These are phyloP conservation scores for Bacidia gigantensis DNA, from an alignment of 495 filamentous ascomycete species.

Conservation along the genomic window DNA sequence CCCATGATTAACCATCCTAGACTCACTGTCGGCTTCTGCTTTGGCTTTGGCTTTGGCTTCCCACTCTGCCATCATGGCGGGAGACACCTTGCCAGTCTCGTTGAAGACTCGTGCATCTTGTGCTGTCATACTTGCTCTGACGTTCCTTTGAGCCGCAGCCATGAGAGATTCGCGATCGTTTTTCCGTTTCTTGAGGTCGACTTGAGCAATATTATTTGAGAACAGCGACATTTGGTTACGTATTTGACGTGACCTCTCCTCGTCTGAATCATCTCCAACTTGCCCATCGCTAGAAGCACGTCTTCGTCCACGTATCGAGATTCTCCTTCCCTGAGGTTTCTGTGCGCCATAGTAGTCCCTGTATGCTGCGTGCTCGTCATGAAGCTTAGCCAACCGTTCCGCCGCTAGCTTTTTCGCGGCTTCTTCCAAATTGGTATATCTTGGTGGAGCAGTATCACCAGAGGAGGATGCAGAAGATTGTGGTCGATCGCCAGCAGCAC, in stretches of 20 bases:
- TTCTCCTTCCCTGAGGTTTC: conserved; percentile 30
- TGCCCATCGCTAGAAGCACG: conserved; percentile 60
- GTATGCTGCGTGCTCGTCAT: conserved; percentile 54
- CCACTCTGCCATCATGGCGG: conserved; percentile 60
- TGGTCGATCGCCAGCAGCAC: conserved; percentile 26
- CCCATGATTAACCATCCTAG: conserved; percentile 38
- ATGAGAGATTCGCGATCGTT: conserved; percentile 62
- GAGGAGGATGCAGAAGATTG: conserved; percentile 25
- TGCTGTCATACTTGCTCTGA: conserved; percentile 56
- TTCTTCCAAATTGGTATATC: conserved; percentile 58
- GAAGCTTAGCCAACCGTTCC: conserved; percentile 67
- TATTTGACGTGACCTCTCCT: conserved; percentile 54
- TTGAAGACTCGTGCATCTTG: conserved; percentile 69
- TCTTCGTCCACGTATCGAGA: conserved; percentile 40
- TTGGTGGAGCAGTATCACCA: conserved; percentile 26
- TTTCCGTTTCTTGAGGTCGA: conserved; percentile 62
- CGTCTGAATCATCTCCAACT: conserved; percentile 43
- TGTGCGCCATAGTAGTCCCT: conserved; percentile 60
- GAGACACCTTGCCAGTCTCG: conserved; percentile 63
- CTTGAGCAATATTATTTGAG: conserved; percentile 47
- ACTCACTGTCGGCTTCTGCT: conserved; percentile 51
- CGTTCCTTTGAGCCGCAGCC: conserved; percentile 70
- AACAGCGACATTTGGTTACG: conserved; percentile 69
- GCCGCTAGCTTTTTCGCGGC: conserved; percentile 71
- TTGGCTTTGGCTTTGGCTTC: conserved; percentile 56